Evolutionary conservation across 2,329 filamentous ascomycete genomes (phyloP).

Genomic region (Trichoderma pleuroti): DNA sequence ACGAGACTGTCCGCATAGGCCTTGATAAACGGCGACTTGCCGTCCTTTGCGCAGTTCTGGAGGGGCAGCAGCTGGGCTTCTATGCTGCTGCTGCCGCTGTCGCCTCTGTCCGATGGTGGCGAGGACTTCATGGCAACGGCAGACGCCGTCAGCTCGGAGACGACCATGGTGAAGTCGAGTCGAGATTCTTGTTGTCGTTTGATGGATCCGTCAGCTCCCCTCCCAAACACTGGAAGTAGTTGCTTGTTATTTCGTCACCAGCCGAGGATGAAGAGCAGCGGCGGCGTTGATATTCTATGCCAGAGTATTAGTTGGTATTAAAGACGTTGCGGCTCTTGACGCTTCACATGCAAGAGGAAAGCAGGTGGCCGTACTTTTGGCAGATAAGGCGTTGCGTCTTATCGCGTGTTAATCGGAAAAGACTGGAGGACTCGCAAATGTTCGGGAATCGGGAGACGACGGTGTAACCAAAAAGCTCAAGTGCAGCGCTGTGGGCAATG

Average conservation of each 20-base stretch:
- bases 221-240: not conserved
- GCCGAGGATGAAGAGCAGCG: not conserved
- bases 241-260: not conserved
- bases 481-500: not conserved
- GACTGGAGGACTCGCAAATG: not conserved
- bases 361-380: not conserved
- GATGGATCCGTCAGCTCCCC: not conserved
- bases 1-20: slow-evolving; percentile 78
- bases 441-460: not conserved
- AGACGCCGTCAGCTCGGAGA: slow-evolving; percentile 38
- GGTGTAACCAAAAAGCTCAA: not conserved
- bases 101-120: slow-evolving; percentile 25
- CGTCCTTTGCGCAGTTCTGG: slow-evolving; percentile 36
- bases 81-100: slow-evolving; percentile 17
- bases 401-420: not conserved
- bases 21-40: slow-evolving; percentile 57
- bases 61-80: slow-evolving; percentile 26
- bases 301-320: not conserved
- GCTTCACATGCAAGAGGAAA: not conserved
- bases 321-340: not conserved
- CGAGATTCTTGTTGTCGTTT: not conserved
- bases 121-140: slow-evolving; percentile 33
- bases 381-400: slow-evolving; percentile 7
- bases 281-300: not conserved
- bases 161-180: slow-evolving; percentile 30